These are phyloP conservation scores for Xylariaceae sp. DNA, from an alignment of 2,329 filamentous ascomycete species.

Conservation along the genomic window DNA sequence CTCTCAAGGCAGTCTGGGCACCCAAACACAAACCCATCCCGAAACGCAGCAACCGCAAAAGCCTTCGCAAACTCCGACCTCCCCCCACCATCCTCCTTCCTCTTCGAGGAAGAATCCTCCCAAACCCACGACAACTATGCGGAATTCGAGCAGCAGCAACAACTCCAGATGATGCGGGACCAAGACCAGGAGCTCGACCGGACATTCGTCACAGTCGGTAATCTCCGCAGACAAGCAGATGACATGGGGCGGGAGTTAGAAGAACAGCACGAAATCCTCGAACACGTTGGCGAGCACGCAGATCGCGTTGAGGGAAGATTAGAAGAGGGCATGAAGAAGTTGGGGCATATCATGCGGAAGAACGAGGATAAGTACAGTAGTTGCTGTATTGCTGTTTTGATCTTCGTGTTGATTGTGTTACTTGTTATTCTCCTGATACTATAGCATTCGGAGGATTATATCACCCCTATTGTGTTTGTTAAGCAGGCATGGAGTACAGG, in stretches of 20 bases:
- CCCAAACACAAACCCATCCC: background rate
- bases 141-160: constrained; percentile 86
- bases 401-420: constrained; percentile 82
- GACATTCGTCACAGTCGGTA: constrained; percentile 90
- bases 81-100: constrained; percentile 54
- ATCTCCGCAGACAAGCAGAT: constrained; percentile 83
- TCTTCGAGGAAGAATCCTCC: constrained; percentile 52
- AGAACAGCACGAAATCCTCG: constrained; percentile 87
- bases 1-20: constrained; percentile 21
- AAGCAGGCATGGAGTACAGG: background rate
- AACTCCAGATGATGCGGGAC: constrained; percentile 87
- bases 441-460: constrained; percentile 31
- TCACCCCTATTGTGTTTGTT: background rate
- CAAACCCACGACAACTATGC: constrained; percentile 61
- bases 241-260: constrained; percentile 96
- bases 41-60: constrained; percentile 29
- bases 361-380: constrained; percentile 89
- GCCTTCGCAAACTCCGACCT: constrained; percentile 42
- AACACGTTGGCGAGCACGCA: constrained; percentile 78
- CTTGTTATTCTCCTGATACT: constrained; percentile 72
- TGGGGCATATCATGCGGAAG: constrained; percentile 77
- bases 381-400: constrained; percentile 87
- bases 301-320: constrained; percentile 85
- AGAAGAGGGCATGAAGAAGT: constrained; percentile 80
- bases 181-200: constrained; percentile 92